Percentiles rank a stretch among this genome's conserved stretches.
Evolutionary conservation across 495 filamentous ascomycete genomes (phyloP).

Genomic region (Hamigera avellanea): DNA sequence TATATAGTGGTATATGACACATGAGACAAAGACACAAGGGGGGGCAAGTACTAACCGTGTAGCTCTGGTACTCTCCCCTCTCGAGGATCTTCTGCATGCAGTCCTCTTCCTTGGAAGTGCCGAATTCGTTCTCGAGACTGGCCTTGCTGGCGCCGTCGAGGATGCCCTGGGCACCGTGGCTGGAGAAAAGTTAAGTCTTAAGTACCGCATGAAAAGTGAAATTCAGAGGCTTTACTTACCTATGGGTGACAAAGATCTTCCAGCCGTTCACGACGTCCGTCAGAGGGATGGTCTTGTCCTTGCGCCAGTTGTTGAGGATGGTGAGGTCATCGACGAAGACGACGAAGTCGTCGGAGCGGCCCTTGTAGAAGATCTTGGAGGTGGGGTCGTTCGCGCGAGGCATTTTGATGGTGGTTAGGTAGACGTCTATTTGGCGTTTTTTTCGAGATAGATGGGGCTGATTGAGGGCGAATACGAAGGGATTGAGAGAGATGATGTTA

Average conservation of each 20-base stretch:
- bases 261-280: conserved; percentile 78
- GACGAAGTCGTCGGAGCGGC: conserved; percentile 78
- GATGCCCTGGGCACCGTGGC: conserved; percentile 77
- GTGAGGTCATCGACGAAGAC: conserved; percentile 72
- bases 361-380: conserved; percentile 85
- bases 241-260: conserved; percentile 85
- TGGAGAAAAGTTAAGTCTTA: conserved; percentile 31
- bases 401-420: conserved; percentile 51
- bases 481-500: neutral
- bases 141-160: conserved; percentile 64
- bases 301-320: conserved; percentile 68
- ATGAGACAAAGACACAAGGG: neutral
- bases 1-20: too few relatives aligned
- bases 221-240: conserved; percentile 41
- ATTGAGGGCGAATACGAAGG: neutral
- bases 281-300: conserved; percentile 66
- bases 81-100: conserved; percentile 70
- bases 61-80: conserved; percentile 56
- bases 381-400: conserved; percentile 63
- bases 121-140: conserved; percentile 76
- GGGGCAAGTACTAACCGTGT: conserved; percentile 41
- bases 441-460: neutral
- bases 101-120: conserved; percentile 63
- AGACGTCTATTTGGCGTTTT: too few relatives aligned
- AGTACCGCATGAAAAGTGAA: neutral